Evolutionary conservation across 2,329 filamentous ascomycete species (phyloP).

Genomic region (Verticillium klebahnii): DNA sequence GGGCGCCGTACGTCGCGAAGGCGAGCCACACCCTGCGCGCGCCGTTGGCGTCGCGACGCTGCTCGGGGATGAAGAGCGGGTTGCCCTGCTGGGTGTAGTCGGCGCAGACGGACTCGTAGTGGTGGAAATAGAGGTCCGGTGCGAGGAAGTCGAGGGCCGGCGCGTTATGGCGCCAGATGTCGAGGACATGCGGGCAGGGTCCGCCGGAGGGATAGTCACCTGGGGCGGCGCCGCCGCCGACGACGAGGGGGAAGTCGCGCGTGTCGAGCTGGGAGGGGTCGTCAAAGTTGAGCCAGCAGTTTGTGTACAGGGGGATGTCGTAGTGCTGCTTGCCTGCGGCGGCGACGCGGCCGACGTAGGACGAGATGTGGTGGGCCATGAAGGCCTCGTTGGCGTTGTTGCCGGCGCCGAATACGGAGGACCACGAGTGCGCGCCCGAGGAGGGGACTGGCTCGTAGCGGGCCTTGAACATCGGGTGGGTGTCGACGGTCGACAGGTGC

Average conservation of each 20-base stretch:
- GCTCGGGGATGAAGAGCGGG: conserved; percentile 47
- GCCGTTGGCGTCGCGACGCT: conserved; percentile 42
- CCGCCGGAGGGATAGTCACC: conserved; percentile 33
- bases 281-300: conserved; percentile 31
- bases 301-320: conserved; percentile 26
- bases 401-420: conserved; percentile 24
- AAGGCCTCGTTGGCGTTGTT: conserved; percentile 26
- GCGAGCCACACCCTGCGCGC: conserved; percentile 36
- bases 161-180: conserved; percentile 34
- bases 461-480: conserved; percentile 24
- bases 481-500: conserved; percentile 16
- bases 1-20: conserved; percentile 31
- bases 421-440: conserved; percentile 22
- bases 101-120: conserved; percentile 37
- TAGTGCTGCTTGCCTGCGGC: conserved; percentile 27
- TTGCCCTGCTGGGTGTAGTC: conserved; percentile 38
- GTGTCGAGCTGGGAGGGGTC: conserved; percentile 23
- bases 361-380: conserved; percentile 30
- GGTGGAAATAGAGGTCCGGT: conserved; percentile 44
- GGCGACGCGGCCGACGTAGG: conserved; percentile 27
- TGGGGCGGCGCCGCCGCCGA: conserved; percentile 26
- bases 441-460: conserved; percentile 18
- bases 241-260: conserved; percentile 24
- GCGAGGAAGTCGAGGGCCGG: conserved; percentile 38
- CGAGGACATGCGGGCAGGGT: conserved; percentile 25